Conservation (phyloP, 2,329 filamentous ascomycete genomes). For the Colletotrichum tamarilloi region DNA sequence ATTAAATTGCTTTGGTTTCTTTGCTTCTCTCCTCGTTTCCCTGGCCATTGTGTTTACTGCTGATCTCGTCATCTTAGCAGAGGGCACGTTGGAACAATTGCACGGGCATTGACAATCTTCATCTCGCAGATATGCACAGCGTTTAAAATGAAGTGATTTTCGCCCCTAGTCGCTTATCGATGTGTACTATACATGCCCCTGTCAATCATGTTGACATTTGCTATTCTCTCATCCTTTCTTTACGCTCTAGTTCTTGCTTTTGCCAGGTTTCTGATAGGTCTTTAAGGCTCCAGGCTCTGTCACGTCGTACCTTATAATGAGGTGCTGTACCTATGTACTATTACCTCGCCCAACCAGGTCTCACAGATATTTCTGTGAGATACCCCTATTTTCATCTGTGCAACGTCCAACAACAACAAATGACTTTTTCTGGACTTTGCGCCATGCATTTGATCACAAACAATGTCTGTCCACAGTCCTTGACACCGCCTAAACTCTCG, state of each 20-base stretch:
- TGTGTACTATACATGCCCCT: conserved; percentile 22
- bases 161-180: conserved; percentile 25
- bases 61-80: neutral
- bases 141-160: conserved; percentile 34
- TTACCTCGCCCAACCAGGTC: neutral
- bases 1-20: conserved; percentile 20
- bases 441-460: neutral
- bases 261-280: neutral
- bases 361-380: neutral
- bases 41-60: neutral
- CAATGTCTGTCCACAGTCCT: neutral
- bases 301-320: too few relatives aligned
- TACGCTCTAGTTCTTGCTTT: neutral
- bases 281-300: neutral
- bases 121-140: neutral
- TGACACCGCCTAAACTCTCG: conserved; percentile 13
- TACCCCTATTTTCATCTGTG: conserved; percentile 10
- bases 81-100: neutral
- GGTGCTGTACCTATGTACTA: too few relatives aligned
- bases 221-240: neutral
- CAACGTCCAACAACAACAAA: neutral
- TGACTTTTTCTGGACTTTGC: neutral
- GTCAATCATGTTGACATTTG: conserved; percentile 12
- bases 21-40: neutral
- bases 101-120: conserved; percentile 22